Evolutionary conservation across 495 filamentous ascomycete species (phyloP).

Genomic region (Penicillium antarcticum): DNA sequence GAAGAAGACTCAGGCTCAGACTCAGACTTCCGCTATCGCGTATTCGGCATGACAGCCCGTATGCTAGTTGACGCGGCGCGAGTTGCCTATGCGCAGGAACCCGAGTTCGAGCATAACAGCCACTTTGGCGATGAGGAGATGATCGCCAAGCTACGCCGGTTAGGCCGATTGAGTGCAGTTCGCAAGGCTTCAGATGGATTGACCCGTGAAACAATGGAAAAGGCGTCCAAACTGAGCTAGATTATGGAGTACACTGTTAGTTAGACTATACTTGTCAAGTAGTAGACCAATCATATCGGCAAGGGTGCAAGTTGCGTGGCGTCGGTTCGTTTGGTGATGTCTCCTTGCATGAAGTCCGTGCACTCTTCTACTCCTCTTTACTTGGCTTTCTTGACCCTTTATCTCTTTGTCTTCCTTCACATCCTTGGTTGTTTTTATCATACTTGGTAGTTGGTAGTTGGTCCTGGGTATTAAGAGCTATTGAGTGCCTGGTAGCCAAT

Average conservation of each 20-base stretch:
- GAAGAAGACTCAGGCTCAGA: constrained; percentile 29
- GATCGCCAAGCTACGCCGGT: constrained; percentile 57
- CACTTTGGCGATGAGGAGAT: constrained; percentile 78
- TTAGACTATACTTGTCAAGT: too few species aligned
- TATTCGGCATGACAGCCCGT: constrained; percentile 90
- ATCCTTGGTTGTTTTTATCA: background rate
- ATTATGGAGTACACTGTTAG: background rate
- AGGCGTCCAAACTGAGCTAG: constrained; percentile 51
- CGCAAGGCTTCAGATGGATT: constrained; percentile 44
- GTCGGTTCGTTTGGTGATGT: constrained; percentile 6
- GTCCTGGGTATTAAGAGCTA: too few species aligned
- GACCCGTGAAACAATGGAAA: constrained; percentile 56
- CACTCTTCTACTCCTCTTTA: background rate
- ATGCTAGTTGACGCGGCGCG: constrained; percentile 84
- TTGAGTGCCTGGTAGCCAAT: constrained; percentile 14
- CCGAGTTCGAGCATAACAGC: constrained; percentile 80
- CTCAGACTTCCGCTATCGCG: constrained; percentile 53
- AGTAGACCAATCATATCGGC: background rate
- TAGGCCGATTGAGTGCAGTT: constrained; percentile 59
- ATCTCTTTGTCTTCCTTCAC: background rate
- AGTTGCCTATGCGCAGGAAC: constrained; percentile 74
- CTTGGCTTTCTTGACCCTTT: background rate
- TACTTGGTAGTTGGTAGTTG: background rate
- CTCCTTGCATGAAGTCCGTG: background rate
- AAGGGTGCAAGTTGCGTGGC: constrained; percentile 11